Evolutionary conservation across 129 eudicot species (phyloP), one percentile per base, ranked within the genome.

Genomic region (Silybum marianum): DNA sequence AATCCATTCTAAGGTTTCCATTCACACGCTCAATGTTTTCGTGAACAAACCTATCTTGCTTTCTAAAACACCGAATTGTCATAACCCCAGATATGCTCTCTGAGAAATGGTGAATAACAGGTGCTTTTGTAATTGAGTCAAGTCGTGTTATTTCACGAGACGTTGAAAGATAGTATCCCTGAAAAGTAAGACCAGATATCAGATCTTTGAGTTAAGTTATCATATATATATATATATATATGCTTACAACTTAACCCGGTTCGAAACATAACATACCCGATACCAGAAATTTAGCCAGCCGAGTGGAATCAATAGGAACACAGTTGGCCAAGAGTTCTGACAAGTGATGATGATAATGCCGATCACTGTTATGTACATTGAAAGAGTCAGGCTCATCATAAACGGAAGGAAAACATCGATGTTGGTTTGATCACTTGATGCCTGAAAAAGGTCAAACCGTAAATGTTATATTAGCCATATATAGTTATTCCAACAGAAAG

Each of bases 291-390:
- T 96, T n/a, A 96, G 91, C 93, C 92, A 96, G 48, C 92, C 95
- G 1, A 96, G 93, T 7, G 99, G 99, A 82, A 93, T 54, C 75
- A 96, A 40, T 23, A 96, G 88, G 81, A 96, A 88, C 23, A 87
- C 80, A 0, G 98, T 96, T 13, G 99, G 99, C 99, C 99, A 96
- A 66, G 99, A 85, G 76, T 93, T 84, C 79, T 93, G 98, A 77
- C 99, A 96, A 4, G 98, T 96, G 88, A 96, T 78, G 60, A 96
- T 86, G 83, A 96, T 73, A 83, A 88, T 96, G 72, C 99, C 83
- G 28, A 91, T 32, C 81, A 96, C 85, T 22, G 90, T 84, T 44
- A 93, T 69, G 81, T 76, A 89, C 92, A 87, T 87, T 14, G 97
- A 25, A 72, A 90, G 70, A 38, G 90, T 81, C 48, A 91, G 10